These are phyloP conservation scores for Galerina sulciceps DNA, from an alignment of 768 basidiomycete genomes.

Conservation along the genomic window DNA sequence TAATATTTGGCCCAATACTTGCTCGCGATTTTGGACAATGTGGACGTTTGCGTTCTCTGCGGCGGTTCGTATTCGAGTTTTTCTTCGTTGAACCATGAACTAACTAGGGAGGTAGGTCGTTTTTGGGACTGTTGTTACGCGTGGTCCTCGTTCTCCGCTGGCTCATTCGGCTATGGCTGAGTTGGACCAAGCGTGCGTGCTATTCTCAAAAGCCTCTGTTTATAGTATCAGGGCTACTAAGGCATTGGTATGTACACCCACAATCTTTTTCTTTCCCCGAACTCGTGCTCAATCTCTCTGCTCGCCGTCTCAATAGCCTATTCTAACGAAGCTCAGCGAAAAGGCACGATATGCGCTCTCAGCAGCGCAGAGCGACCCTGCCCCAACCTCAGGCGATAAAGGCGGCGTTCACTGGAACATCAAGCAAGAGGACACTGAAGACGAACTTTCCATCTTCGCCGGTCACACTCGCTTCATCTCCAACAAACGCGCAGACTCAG, in stretches of 20 bases:
- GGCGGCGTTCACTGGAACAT: constrained; percentile 54
- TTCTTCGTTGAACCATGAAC: not conserved
- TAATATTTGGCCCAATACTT: constrained; percentile 46
- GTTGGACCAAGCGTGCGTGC: constrained; percentile 64
- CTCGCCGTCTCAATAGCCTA: constrained; percentile 47
- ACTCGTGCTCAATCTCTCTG: not conserved
- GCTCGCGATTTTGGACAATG: constrained; percentile 60
- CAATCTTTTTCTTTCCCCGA: not conserved
- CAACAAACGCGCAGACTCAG: constrained; percentile 34
- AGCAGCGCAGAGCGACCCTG: constrained; percentile 41
- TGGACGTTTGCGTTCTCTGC: constrained; percentile 68
- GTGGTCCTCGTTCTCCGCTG: constrained; percentile 69
- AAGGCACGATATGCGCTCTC: constrained; percentile 67
- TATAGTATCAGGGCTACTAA: constrained; percentile 67
- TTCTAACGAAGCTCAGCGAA: constrained; percentile 63
- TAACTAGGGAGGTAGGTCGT: constrained; percentile 52
- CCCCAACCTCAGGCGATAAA: constrained; percentile 29
- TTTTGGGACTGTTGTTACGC: constrained; percentile 79
- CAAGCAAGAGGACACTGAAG: constrained; percentile 58
- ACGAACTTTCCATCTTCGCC: constrained; percentile 72
- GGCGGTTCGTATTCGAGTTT: constrained; percentile 41
- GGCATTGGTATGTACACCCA: constrained; percentile 53
- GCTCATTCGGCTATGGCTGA: constrained; percentile 71
- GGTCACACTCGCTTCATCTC: constrained; percentile 69
- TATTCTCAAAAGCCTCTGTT: constrained; percentile 66